Evolutionary conservation across 2,329 filamentous ascomycete genomes (phyloP), one percentile per base, ranked within the genome.

Genomic region (Macroventuria anomochaeta): DNA sequence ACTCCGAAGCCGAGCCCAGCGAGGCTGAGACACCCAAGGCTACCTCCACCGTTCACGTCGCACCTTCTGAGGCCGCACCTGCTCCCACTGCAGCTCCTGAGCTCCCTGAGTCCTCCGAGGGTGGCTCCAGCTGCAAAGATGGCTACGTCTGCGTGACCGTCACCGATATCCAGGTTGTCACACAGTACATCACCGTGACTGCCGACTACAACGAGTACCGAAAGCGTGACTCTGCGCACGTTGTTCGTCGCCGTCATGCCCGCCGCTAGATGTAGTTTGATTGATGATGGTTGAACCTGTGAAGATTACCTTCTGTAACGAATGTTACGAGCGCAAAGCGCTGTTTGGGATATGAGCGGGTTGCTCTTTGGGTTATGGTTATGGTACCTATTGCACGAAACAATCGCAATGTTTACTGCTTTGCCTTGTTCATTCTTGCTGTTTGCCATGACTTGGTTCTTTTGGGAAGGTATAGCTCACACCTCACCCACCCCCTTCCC

Each of bases 111-210:
- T 20, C 44, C 1, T 40, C 36, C 3, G 43, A 53, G 28, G 44
- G 38, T 15, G 43, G 44, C 33, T 43, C 36, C 3, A 41, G 36
- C 28, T 70, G 64, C 52, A 65, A 63, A 18, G 21, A 56, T 31
- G 67, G 65, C 15, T 61, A 57, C 26, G 50, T 53, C 17, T 71
- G 67, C 41, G 63, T 71, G 7, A 68, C 63, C 8, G 56, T 64
- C 13, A 61, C 57, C 7, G 58, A 62, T 20, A 47, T 62, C 38
- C 60, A 64, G 41, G 53, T 64, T 5, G 63, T 70, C 15, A 71
- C 68, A 1, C 50, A 69, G 59, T 63, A 64, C 7, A 58, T 64
- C 33, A 70, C 68, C 11, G 59, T 65, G 1, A 72, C 69, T 49
- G 61, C 61, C 26, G 57, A 60, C 15, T 40, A 42, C 6, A 55